Evolutionary conservation across 495 filamentous ascomycete genomes (phyloP).

Genomic region (Hamigera avellanea): DNA sequence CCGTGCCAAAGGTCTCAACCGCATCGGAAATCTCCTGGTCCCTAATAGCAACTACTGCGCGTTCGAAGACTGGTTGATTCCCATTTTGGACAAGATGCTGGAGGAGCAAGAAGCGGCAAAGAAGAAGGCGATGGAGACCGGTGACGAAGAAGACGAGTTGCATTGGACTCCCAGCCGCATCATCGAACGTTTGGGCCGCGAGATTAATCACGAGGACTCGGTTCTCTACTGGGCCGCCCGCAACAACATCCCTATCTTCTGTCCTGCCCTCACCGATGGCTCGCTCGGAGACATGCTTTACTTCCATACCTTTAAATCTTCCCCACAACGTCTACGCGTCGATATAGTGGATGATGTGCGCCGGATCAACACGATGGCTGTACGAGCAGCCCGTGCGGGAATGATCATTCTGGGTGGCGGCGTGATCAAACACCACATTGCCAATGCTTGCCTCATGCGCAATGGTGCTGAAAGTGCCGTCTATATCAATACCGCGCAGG

Average conservation of each 20-base stretch:
- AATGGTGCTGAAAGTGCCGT: conserved; percentile 95
- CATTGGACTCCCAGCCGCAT: conserved; percentile 87
- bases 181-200: conserved; percentile 73
- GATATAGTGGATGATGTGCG: conserved; percentile 89
- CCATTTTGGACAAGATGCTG: conserved; percentile 82
- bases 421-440: conserved; percentile 92
- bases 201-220: conserved; percentile 80
- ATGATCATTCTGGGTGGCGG: conserved; percentile 95
- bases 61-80: conserved; percentile 95
- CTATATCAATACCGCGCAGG: conserved; percentile 91
- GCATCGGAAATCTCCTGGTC: conserved; percentile 93
- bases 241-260: conserved; percentile 93
- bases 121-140: conserved; percentile 26
- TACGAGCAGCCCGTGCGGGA: conserved; percentile 69
- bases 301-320: conserved; percentile 85
- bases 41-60: conserved; percentile 94
- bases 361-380: conserved; percentile 77
- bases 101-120: conserved; percentile 77
- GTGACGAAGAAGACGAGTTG: conserved; percentile 53
- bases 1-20: conserved; percentile 74
- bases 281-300: conserved; percentile 95
- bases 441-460: conserved; percentile 92
- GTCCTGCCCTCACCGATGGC: conserved; percentile 89
- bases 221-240: conserved; percentile 92
- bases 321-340: conserved; percentile 63